These are phyloP conservation scores for Bipolaris oryzae DNA, from an alignment of 2,329 filamentous ascomycete genomes.

Conservation along the genomic window DNA sequence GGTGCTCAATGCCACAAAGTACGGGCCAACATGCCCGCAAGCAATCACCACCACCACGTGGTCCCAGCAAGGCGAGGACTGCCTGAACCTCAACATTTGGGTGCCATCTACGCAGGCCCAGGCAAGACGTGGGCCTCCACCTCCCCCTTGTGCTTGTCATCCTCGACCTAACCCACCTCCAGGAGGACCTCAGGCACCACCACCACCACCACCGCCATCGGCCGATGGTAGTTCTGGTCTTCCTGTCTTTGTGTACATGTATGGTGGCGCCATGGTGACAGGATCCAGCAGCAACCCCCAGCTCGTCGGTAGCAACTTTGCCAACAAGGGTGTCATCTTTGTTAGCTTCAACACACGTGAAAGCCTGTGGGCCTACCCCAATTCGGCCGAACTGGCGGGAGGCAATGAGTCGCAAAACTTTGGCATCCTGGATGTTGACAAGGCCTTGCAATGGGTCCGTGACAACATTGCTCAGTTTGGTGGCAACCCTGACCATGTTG, in stretches of 20 bases:
- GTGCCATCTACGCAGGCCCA: conserved; percentile 14
- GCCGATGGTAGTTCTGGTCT: conserved; percentile 10
- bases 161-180: conserved; percentile 6
- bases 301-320: conserved; percentile 50
- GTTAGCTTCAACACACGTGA: conserved; percentile 38
- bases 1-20: conserved; percentile 26
- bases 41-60: conserved; percentile 29
- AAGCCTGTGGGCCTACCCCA: conserved; percentile 51
- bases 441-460: conserved; percentile 46
- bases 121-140: conserved; percentile 4
- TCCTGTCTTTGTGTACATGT: conserved; percentile 53
- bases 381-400: conserved; percentile 47
- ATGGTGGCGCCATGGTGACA: conserved; percentile 52
- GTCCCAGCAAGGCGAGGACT: conserved; percentile 42
- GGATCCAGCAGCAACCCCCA: conserved; percentile 50
- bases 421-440: conserved; percentile 48
- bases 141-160: neutral
- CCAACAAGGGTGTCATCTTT: conserved; percentile 31
- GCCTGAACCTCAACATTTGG: conserved; percentile 48
- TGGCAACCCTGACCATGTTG: conserved; percentile 51
- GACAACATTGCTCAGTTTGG: conserved; percentile 49
- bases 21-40: conserved; percentile 34
- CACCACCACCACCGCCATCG: neutral
- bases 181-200: conserved; percentile 1
- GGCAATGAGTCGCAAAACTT: conserved; percentile 35